phyloP scores from a whole-genome alignment of 768 basidiomycete genomes.

The Leccinellum albellum region DNA sequence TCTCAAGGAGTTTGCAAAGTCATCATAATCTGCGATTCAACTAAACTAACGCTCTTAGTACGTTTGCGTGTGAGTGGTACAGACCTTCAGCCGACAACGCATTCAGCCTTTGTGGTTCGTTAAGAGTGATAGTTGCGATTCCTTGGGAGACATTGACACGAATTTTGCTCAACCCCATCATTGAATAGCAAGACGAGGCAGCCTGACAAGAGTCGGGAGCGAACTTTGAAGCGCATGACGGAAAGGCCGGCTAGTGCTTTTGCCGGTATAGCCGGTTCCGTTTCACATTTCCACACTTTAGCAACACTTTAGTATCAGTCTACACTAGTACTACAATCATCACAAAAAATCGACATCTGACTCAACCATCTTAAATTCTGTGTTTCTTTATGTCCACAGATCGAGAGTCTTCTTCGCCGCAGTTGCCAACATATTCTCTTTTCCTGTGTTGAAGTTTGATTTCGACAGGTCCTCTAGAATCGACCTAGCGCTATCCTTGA shows the following conservation, averaged over 20 bases:
- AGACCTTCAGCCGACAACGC: constrained; percentile 51
- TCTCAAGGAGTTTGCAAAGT: constrained; percentile 53
- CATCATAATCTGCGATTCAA: constrained; percentile 51
- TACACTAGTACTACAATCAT: background rate
- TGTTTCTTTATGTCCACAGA: constrained; percentile 30
- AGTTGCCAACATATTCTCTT: constrained; percentile 31
- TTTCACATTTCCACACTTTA: background rate
- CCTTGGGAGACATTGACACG: constrained; percentile 47
- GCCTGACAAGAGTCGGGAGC: background rate
- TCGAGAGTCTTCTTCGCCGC: constrained; percentile 43
- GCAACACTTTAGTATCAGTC: no score
- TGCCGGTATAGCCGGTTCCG: constrained; percentile 8
- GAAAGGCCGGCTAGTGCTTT: background rate
- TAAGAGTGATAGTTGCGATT: constrained; percentile 68
- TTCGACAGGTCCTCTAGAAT: constrained; percentile 51
- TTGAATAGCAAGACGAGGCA: background rate
- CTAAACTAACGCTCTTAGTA: background rate
- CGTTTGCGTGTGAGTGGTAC: constrained; percentile 18
- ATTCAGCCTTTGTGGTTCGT: constrained; percentile 57
- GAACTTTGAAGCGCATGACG: background rate
- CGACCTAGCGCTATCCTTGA: constrained; percentile 50
- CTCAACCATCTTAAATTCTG: background rate
- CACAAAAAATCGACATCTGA: background rate
- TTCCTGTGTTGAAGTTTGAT: constrained; percentile 30
- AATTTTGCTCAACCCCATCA: constrained; percentile 40